phyloP scores from a whole-genome alignment of 495 filamentous ascomycete genomes.

The Jackrogersella multiformis region DNA sequence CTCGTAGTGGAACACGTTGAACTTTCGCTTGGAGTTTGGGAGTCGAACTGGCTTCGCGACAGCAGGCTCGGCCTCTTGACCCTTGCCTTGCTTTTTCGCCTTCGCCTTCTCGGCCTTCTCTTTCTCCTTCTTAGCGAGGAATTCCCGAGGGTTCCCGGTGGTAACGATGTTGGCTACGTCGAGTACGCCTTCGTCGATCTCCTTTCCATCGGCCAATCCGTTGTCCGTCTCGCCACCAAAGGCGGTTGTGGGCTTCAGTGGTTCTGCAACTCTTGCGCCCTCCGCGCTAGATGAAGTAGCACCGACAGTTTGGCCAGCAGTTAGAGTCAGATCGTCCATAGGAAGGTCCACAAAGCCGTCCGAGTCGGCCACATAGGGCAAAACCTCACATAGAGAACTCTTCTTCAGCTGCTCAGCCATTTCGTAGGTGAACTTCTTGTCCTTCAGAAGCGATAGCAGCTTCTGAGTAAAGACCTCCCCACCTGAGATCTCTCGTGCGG shows the following conservation, averaged over 20 bases:
- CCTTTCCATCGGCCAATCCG: conserved; percentile 53
- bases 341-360: conserved; percentile 62
- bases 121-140: conserved; percentile 88
- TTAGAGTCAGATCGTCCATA: conserved; percentile 67
- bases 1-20: conserved; percentile 83
- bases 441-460: conserved; percentile 71
- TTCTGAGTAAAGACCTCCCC: conserved; percentile 89
- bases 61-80: conserved; percentile 68
- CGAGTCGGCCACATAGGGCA: conserved; percentile 71
- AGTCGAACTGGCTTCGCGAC: conserved; percentile 66
- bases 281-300: conserved; percentile 46
- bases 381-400: conserved; percentile 86
- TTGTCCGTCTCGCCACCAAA: conserved; percentile 62
- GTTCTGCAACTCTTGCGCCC: conserved; percentile 47
- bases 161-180: conserved; percentile 94
- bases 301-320: conserved; percentile 61
- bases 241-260: conserved; percentile 35
- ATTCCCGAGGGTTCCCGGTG: conserved; percentile 91
- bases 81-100: conserved; percentile 55
- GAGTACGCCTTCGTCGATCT: conserved; percentile 79
- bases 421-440: conserved; percentile 77
- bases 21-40: conserved; percentile 82
- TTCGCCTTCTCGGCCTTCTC: conserved; percentile 80
- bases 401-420: conserved; percentile 97
- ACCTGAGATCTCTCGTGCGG: conserved; percentile 73